Percentiles rank a stretch among this genome's conserved stretches.
Conservation (phyloP, 345 rosid species). For the Eucalyptus cladocalyx region DNA sequence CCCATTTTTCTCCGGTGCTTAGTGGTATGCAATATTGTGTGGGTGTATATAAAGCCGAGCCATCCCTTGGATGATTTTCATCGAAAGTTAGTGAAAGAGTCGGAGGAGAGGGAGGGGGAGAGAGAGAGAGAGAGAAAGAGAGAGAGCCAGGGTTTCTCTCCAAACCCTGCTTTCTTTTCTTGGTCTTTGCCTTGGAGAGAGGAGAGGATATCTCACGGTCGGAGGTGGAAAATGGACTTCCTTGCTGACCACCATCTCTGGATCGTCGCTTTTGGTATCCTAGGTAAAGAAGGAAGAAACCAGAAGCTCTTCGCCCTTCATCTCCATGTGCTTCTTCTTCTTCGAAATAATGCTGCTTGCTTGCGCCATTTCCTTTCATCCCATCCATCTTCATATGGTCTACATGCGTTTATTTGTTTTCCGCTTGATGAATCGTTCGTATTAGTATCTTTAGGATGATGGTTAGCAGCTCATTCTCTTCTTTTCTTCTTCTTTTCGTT, state of each 20-base stretch:
- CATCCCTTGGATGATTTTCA: not conserved
- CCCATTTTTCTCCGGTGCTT: too few relatives aligned
- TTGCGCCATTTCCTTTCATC: not conserved
- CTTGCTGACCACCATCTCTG: conserved; percentile 13
- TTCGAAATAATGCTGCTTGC: not conserved
- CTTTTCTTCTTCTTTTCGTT: not conserved
- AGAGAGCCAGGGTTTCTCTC: conserved; percentile 17
- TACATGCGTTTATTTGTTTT: not conserved
- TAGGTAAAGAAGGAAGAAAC: conserved; percentile 30
- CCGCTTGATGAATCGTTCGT: too few relatives aligned
- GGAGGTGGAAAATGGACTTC: conserved; percentile 17
- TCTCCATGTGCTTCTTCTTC: not conserved
- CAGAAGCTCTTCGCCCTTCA: not conserved
- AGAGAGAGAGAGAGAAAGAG: not conserved
- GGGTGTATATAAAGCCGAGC: not conserved
- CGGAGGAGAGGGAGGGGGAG: too few relatives aligned
- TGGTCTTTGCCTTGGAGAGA: not conserved
- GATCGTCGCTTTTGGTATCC: conserved; percentile 48
- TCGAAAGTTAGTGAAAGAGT: too few relatives aligned
- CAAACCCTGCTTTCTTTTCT: not conserved
- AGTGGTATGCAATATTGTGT: not conserved
- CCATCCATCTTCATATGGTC: not conserved
- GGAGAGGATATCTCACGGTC: not conserved
- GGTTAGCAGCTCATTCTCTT: not conserved
- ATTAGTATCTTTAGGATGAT: not conserved